phyloP scores from a whole-genome alignment of 1,284 basidiomycete genomes.

The Sanghuangporus weigelae region DNA sequence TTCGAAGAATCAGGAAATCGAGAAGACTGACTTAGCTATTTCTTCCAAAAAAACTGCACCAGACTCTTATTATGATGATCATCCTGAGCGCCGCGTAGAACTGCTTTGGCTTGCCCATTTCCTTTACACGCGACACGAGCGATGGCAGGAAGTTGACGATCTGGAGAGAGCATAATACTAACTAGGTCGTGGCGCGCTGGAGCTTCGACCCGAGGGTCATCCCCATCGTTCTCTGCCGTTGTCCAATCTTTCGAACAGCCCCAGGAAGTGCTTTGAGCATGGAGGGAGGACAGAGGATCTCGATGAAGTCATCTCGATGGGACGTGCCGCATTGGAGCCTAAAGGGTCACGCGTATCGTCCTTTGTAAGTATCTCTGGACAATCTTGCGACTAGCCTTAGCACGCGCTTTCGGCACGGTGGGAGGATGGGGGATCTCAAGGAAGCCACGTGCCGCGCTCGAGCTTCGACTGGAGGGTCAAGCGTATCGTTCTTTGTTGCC shows the following conservation, averaged over 20 bases:
- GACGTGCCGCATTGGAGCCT: background rate
- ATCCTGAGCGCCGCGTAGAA: too few species aligned
- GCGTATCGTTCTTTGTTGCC: background rate
- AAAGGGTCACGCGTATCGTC: background rate
- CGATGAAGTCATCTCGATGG: background rate
- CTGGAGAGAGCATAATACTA: too few species aligned
- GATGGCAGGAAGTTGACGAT: too few species aligned
- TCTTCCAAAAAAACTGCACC: too few species aligned
- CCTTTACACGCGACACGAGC: too few species aligned
- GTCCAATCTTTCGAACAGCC: background rate
- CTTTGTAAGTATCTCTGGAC: background rate
- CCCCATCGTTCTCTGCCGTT: background rate
- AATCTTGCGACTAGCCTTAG: background rate
- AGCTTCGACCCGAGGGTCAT: background rate
- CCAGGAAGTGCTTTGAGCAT: background rate
- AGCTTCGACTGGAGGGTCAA: background rate
- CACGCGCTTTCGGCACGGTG: background rate
- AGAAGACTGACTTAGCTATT: too few species aligned
- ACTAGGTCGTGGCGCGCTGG: too few species aligned
- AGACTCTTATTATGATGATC: too few species aligned
- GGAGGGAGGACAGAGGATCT: background rate
- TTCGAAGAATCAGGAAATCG: too few species aligned
- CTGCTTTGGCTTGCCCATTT: too few species aligned
- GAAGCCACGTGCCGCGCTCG: background rate
- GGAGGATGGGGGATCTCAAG: background rate